phyloP scores from a whole-genome alignment of 352 stramenopile species.

The Pythium periplocum region DNA sequence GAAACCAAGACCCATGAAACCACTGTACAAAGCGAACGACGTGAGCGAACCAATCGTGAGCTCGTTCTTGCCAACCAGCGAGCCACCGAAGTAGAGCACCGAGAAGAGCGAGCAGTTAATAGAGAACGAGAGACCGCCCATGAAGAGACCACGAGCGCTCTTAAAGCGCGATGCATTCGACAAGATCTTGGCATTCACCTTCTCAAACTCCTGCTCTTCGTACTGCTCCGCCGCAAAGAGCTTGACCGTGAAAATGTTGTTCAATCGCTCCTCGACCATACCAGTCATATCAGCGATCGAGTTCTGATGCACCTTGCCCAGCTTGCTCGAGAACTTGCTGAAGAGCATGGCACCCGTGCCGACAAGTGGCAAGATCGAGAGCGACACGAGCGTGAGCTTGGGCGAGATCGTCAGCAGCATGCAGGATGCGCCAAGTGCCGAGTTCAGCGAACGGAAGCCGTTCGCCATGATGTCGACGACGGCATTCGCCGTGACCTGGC shows the following conservation, averaged over 20 bases:
- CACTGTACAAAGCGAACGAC: constrained; percentile 89
- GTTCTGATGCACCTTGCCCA: constrained; percentile 79
- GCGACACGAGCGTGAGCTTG: constrained; percentile 84
- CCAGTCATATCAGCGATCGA: constrained; percentile 67
- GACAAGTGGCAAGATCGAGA: constrained; percentile 77
- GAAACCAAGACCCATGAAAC: constrained; percentile 89
- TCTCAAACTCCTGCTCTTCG: constrained; percentile 58
- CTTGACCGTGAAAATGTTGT: constrained; percentile 89
- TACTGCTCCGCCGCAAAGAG: constrained; percentile 78
- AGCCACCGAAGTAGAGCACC: constrained; percentile 89
- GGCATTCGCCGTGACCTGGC: constrained; percentile 84
- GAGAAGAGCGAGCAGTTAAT: constrained; percentile 89
- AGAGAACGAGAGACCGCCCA: constrained; percentile 82
- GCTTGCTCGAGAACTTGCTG: constrained; percentile 74
- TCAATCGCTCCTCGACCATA: constrained; percentile 82
- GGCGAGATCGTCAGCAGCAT: constrained; percentile 89
- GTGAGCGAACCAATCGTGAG: constrained; percentile 88
- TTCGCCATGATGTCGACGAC: constrained; percentile 85
- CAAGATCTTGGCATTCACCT: constrained; percentile 65
- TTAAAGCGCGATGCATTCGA: constrained; percentile 65
- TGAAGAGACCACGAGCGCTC: constrained; percentile 84
- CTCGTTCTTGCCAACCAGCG: constrained; percentile 74
- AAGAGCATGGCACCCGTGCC: constrained; percentile 78
- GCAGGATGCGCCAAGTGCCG: constrained; percentile 78
- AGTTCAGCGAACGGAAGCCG: constrained; percentile 86